Conservation (phyloP, 2,329 filamentous ascomycete species). For the Samsoniella hepiali region DNA sequence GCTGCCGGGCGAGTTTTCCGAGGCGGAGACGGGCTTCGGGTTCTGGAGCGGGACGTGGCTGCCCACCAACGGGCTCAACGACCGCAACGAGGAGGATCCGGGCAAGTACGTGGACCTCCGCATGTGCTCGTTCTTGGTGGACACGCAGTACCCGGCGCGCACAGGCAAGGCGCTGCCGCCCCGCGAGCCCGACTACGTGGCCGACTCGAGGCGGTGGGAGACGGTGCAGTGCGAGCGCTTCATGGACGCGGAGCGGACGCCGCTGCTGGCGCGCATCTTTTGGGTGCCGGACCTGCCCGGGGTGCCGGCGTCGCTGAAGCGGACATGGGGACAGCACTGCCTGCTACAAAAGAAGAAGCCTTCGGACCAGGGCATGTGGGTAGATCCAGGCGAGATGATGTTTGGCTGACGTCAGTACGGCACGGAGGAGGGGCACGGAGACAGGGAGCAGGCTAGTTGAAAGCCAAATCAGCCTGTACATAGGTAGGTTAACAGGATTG, state of each 20-base stretch:
- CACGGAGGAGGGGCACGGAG: not conserved
- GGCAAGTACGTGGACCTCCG: constrained; percentile 80
- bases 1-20: constrained; percentile 84
- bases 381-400: constrained; percentile 21
- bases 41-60: constrained; percentile 82
- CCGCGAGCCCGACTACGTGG: constrained; percentile 74
- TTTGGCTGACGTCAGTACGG: constrained; percentile 18
- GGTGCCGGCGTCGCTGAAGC: constrained; percentile 65
- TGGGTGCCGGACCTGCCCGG: constrained; percentile 74
- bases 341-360: constrained; percentile 60
- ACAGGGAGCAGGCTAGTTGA: not conserved
- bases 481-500: not conserved
- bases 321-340: constrained; percentile 88
- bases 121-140: constrained; percentile 79
- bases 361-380: constrained; percentile 18
- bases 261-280: constrained; percentile 68
- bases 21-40: constrained; percentile 65
- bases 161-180: constrained; percentile 46
- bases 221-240: constrained; percentile 72
- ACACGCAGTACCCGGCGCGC: constrained; percentile 71
- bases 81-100: constrained; percentile 80
- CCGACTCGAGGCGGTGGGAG: constrained; percentile 75
- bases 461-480: not conserved
- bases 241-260: constrained; percentile 73
- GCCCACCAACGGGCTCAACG: constrained; percentile 82